Evolutionary conservation across 1,139 yeast genomes (phyloP).

Genomic region (Kodamaea plutei): DNA sequence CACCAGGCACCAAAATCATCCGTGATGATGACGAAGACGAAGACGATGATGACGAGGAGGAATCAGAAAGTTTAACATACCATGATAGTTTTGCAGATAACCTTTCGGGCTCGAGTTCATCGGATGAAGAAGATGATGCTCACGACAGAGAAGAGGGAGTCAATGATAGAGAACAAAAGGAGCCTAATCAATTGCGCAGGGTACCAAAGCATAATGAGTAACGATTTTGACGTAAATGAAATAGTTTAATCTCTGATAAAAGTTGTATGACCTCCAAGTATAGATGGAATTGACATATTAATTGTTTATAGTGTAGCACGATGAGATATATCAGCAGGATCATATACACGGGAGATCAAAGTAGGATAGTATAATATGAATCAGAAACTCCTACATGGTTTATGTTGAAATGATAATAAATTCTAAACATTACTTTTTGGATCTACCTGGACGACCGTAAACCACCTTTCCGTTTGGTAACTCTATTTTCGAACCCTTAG

Average conservation of each 20-base stretch:
- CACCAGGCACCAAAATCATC: conserved; percentile 18
- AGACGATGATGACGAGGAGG: conserved; percentile 23
- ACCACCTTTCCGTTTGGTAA: conserved; percentile 61
- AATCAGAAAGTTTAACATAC: conserved; percentile 17
- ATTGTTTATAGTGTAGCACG: no score
- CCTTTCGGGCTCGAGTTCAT: conserved; percentile 37
- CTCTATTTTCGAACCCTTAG: conserved; percentile 43
- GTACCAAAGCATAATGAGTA: conserved; percentile 39
- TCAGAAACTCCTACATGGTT: no score
- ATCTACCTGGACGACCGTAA: conserved; percentile 35
- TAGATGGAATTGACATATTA: no score
- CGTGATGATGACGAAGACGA: conserved; percentile 3
- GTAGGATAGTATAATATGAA: no score
- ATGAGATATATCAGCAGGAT: no score
- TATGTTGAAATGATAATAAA: no score
- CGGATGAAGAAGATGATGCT: conserved; percentile 26
- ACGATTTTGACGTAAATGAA: no score
- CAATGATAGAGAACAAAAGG: conserved; percentile 7
- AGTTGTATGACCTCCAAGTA: no score
- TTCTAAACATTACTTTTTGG: neutral
- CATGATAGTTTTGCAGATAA: conserved; percentile 31
- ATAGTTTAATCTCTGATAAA: no score
- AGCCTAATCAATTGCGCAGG: conserved; percentile 25
- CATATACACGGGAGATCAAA: no score
- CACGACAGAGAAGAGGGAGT: conserved; percentile 3